Percentiles rank a stretch among this genome's conserved stretches.
phyloP scores from a whole-genome alignment of 768 basidiomycete genomes.

The Sporobolomyces roseus region DNA sequence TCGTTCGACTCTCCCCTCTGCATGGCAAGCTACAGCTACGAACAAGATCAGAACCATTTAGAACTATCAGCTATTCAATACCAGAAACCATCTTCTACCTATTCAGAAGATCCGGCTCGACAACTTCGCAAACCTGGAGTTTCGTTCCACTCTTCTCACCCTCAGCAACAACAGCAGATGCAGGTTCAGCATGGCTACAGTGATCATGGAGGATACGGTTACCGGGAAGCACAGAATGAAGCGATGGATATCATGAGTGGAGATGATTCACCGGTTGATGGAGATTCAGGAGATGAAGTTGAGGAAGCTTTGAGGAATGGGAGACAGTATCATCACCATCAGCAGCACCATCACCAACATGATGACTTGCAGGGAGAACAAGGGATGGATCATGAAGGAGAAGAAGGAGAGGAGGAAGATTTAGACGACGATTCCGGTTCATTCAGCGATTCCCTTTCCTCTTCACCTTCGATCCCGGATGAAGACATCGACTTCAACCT shows the following conservation, averaged over 20 bases:
- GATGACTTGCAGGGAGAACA: slow-evolving; percentile 17
- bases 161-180: too few relatives aligned
- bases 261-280: slow-evolving; percentile 3
- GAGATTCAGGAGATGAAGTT: slow-evolving; percentile 30
- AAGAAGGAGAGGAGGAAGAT: slow-evolving; percentile 31
- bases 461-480: slow-evolving; percentile 44
- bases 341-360: slow-evolving; percentile 14
- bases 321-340: slow-evolving; percentile 9
- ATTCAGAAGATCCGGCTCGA: background rate
- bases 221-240: slow-evolving; percentile 12
- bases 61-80: background rate
- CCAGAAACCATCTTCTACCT: slow-evolving; percentile 1
- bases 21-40: too few relatives aligned
- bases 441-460: slow-evolving; percentile 43
- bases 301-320: slow-evolving; percentile 16
- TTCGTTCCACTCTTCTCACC: too few relatives aligned
- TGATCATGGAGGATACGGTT: slow-evolving; percentile 1
- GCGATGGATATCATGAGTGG: slow-evolving; percentile 27
- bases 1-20: too few relatives aligned
- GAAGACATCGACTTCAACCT: slow-evolving; percentile 77
- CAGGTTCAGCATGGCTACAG: slow-evolving; percentile 5
- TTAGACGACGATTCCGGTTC: slow-evolving; percentile 38
- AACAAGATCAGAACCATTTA: too few relatives aligned
- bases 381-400: slow-evolving; percentile 16
- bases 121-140: background rate